Percentiles rank a stretch among this genome's conserved stretches.
Evolutionary conservation across 306 rosid species (phyloP).

Genomic region (Sophora flavescens): DNA sequence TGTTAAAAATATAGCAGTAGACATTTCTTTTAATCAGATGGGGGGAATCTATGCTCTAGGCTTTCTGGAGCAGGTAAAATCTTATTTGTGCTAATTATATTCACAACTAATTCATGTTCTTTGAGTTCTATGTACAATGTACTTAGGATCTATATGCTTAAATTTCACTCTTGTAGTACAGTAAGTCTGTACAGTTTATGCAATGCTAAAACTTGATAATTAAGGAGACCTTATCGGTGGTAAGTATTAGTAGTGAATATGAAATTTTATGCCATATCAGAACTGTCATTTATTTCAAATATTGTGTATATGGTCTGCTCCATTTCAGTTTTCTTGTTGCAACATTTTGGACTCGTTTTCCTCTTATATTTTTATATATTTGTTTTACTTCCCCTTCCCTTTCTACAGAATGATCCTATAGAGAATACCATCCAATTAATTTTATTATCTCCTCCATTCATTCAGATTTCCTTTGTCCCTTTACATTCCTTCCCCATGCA

Average conservation of each 20-base stretch:
- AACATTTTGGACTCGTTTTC: conserved; percentile 40
- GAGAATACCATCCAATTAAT: conserved; percentile 20
- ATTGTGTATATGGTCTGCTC: not conserved
- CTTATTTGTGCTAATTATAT: conserved; percentile 19
- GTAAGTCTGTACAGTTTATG: conserved; percentile 13
- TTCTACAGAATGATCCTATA: conserved; percentile 13
- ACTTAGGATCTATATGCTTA: not conserved
- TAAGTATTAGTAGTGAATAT: conserved; percentile 28
- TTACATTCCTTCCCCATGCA: not conserved
- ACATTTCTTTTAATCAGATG: conserved; percentile 76
- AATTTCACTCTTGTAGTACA: not conserved
- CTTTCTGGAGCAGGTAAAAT: conserved; percentile 74
- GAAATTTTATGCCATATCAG: conserved; percentile 30
- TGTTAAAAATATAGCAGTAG: conserved; percentile 63
- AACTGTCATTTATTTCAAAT: conserved; percentile 13
- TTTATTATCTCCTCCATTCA: conserved; percentile 25
- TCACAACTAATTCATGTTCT: conserved; percentile 26
- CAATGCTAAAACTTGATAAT: conserved; percentile 31
- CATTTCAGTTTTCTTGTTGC: conserved; percentile 17
- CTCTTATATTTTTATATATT: conserved; percentile 10
- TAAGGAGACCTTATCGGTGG: conserved; percentile 4
- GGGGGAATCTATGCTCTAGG: conserved; percentile 66
- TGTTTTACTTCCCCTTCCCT: conserved; percentile 26
- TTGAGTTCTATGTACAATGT: conserved; percentile 11
- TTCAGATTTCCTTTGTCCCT: not conserved